phyloP scores from a whole-genome alignment of 2,329 filamentous ascomycete genomes.

The Xylogone sp. region DNA sequence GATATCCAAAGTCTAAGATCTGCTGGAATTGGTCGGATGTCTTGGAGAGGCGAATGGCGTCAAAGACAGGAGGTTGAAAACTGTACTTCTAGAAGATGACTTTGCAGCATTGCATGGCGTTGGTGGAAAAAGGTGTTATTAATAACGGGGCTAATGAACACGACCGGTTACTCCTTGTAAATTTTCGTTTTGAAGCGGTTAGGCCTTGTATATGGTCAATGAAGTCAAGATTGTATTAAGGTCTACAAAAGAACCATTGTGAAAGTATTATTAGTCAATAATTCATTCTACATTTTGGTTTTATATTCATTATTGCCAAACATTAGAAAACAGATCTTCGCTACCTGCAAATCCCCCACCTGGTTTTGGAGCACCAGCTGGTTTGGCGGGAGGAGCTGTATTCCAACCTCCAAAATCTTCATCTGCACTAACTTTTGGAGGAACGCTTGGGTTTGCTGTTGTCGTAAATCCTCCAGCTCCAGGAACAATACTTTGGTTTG shows the following conservation, averaged over 20 bases:
- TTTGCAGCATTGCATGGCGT: slow-evolving; percentile 28
- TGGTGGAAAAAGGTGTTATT: slow-evolving; percentile 1
- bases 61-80: slow-evolving; percentile 6
- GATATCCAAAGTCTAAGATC: slow-evolving; percentile 51
- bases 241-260: background rate
- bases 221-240: background rate
- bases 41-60: background rate
- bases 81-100: slow-evolving; percentile 19
- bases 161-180: background rate
- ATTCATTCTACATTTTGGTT: background rate
- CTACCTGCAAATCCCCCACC: slow-evolving; percentile 58
- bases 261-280: background rate
- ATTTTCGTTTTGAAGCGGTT: background rate
- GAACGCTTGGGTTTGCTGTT: slow-evolving; percentile 32
- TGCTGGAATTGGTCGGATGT: slow-evolving; percentile 10
- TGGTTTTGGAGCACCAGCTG: slow-evolving; percentile 40
- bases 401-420: slow-evolving; percentile 97
- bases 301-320: slow-evolving; percentile 66
- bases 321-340: slow-evolving; percentile 93
- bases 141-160: background rate
- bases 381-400: slow-evolving; percentile 59
- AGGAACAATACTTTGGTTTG: slow-evolving; percentile 57
- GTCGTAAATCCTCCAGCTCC: slow-evolving; percentile 60
- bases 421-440: slow-evolving; percentile 74
- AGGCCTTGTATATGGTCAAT: background rate